Base-by-base conservation (phyloP, 140 eudicot species). In the Bidens hawaiensis region DNA sequence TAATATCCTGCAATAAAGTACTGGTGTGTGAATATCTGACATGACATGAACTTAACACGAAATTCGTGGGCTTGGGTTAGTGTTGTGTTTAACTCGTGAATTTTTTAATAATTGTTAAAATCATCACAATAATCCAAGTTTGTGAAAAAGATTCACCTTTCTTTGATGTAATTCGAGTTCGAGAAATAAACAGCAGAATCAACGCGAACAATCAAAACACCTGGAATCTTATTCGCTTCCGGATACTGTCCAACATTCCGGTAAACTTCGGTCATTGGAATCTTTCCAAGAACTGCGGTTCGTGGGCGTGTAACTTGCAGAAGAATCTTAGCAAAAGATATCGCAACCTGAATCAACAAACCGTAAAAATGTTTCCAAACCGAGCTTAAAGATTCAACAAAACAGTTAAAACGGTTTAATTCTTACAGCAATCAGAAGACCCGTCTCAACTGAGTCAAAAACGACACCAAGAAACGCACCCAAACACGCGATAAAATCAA, bases 381-480 rank as follows among this genome's bases (percentile, higher is more conserved):
- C 19, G 8, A 47, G 28, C 33, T 45, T 8, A 63, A 42, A 22
- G n/a, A n/a, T n/a, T n/a, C n/a, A n/a, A n/a, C n/a, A n/a, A n/a
- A n/a, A n/a, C n/a, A n/a, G n/a, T n/a, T n/a, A n/a, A n/a, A n/a
- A 50, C 51, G 24, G 10, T 53, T 30, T 45, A 22, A 50, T 59
- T 12, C 82, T 75, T 83, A 90, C 97, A 5, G 97, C 95, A 28
- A 90, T 81, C 64, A 90, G 62, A 61, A 90, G 94, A 46, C 97
- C 97, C 2, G 75, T 86, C 56, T 90, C 95, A 46, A 90, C 95
- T 0, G 95, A 83, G 28, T 11, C 75, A 23, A 90, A 90, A 34
- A 86, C 83, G 0, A 90, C 95, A 0, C 97, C 97, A 57, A 90
- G 73, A 64, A 90, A 90, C 12, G 97, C 95, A 19, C 97, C 97